Evolutionary conservation across 768 basidiomycete species (phyloP).

Genomic region (Amanita fuliginea): DNA sequence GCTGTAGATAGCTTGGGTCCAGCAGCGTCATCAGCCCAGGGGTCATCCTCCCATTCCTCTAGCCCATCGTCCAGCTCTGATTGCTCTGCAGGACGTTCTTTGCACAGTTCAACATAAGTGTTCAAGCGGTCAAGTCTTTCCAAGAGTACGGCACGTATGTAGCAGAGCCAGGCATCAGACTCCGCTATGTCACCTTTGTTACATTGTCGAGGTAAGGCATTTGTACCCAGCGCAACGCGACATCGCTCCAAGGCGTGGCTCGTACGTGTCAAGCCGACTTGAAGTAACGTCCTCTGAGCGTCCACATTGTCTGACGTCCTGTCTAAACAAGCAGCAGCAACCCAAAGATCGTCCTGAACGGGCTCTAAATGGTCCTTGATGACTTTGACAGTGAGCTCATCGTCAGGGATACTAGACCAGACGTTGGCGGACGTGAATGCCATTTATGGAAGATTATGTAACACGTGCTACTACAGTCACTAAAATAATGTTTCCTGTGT

Average conservation of each 20-base stretch:
- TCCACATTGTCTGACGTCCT: constrained; percentile 46
- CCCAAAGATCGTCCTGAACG: constrained; percentile 66
- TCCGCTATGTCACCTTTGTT: constrained; percentile 29
- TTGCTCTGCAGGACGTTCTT: constrained; percentile 25
- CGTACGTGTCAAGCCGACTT: constrained; percentile 55
- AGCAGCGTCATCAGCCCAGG: constrained; percentile 47
- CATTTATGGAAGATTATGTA: constrained; percentile 20
- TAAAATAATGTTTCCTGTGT: constrained; percentile 72
- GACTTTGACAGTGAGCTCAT: constrained; percentile 40
- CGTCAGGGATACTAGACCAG: constrained; percentile 50
- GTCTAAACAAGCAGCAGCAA: constrained; percentile 62
- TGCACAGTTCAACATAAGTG: constrained; percentile 57
- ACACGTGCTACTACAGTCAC: constrained; percentile 7
- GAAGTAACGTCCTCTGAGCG: constrained; percentile 47
- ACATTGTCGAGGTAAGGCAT: constrained; percentile 6
- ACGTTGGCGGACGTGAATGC: constrained; percentile 23
- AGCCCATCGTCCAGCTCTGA: constrained; percentile 36
- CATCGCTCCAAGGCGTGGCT: constrained; percentile 34
- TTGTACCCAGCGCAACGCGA: constrained; percentile 21
- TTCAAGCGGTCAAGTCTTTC: constrained; percentile 57
- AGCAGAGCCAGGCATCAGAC: constrained; percentile 53
- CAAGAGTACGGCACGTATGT: constrained; percentile 58
- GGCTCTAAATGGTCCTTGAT: constrained; percentile 36
- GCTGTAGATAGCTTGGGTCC: constrained; percentile 18
- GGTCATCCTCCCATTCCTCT: constrained; percentile 71